Evolutionary conservation across 192 early-diverging fungal genomes (phyloP).

Genomic region (Backusella liffmaniae): DNA sequence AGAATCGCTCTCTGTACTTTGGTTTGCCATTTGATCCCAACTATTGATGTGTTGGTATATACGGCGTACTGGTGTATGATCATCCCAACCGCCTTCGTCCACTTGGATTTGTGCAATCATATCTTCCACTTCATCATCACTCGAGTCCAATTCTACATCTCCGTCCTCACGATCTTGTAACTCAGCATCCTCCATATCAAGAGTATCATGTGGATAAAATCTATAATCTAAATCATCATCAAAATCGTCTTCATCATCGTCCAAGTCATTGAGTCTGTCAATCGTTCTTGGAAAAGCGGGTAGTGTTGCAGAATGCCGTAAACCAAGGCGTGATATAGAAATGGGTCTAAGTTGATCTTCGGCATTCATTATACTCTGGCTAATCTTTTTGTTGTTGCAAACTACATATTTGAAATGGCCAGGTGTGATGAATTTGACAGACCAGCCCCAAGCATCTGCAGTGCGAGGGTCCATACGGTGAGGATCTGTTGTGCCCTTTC

Average conservation of each 20-base stretch:
- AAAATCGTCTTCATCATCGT: conserved; percentile 21
- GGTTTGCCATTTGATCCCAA: not conserved
- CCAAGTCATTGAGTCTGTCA: conserved; percentile 25
- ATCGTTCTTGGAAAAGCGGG: conserved; percentile 23
- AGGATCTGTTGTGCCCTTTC: conserved; percentile 22
- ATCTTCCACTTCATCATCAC: conserved; percentile 24
- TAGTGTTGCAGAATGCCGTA: conserved; percentile 14
- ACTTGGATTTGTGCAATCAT: not conserved
- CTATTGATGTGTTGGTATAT: not conserved
- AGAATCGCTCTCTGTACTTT: conserved; percentile 2
- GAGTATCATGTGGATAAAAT: not conserved
- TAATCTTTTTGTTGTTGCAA: conserved; percentile 1
- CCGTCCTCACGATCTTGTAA: conserved; percentile 34
- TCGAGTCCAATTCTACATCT: conserved; percentile 16
- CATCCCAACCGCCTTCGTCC: conserved; percentile 10
- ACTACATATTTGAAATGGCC: conserved; percentile 18
- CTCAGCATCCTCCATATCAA: conserved; percentile 15
- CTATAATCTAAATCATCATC: conserved; percentile 13
- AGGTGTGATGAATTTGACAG: conserved; percentile 25
- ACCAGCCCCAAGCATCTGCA: conserved; percentile 24
- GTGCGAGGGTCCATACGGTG: conserved; percentile 11
- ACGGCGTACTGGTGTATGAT: not conserved
- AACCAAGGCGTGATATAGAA: not conserved
- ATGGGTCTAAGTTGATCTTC: not conserved
- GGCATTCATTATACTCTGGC: not conserved